Percentiles rank a stretch among this genome's conserved stretches.
Conservation (phyloP, 306 rosid genomes). For the Pterocarpus macrocarpus region DNA sequence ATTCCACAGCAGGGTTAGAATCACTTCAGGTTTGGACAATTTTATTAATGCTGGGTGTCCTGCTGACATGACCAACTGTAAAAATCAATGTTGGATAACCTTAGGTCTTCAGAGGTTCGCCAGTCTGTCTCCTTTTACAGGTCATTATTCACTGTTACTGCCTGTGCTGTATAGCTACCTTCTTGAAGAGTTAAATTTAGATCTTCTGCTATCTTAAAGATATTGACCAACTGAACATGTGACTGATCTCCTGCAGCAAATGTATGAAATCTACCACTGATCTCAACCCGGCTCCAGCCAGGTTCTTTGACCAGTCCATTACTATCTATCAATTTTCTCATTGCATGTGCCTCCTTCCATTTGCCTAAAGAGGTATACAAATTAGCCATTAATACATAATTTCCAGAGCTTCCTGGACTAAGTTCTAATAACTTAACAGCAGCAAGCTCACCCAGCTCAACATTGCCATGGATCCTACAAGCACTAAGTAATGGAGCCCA, state of each 20-base stretch:
- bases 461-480: conserved; percentile 65
- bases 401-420: conserved; percentile 53
- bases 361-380: conserved; percentile 67
- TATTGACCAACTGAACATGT: conserved; percentile 24
- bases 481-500: conserved; percentile 78
- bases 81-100: conserved; percentile 8
- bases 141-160: conserved; percentile 12
- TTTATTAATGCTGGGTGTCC: neutral
- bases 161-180: conserved; percentile 38
- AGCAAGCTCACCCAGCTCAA: conserved; percentile 59
- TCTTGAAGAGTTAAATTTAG: conserved; percentile 44
- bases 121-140: conserved; percentile 5
- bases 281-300: conserved; percentile 77
- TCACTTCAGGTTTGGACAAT: conserved; percentile 1
- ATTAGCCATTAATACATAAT: conserved; percentile 67
- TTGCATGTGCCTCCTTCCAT: conserved; percentile 70
- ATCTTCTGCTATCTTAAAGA: conserved; percentile 31
- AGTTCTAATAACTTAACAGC: conserved; percentile 51
- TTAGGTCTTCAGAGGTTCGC: conserved; percentile 3
- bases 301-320: conserved; percentile 70
- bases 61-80: neutral
- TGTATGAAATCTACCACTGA: conserved; percentile 44
- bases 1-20: neutral
- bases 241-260: conserved; percentile 53
- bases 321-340: conserved; percentile 57